Conservation (phyloP, 2,329 filamentous ascomycete genomes). For the Alternaria gaisen region DNA sequence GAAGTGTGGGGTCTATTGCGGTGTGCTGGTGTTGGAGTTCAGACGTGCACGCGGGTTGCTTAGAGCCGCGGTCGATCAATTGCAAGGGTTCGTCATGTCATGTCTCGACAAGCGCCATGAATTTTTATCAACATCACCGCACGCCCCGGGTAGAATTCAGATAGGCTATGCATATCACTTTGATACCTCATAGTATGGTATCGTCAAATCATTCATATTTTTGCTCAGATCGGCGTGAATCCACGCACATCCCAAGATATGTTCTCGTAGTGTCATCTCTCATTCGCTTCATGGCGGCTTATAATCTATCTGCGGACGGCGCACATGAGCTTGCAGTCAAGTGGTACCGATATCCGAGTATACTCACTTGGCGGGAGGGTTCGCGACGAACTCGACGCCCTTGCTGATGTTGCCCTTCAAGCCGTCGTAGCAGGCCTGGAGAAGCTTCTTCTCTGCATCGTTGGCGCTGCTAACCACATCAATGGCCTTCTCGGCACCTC, state of each 20-base stretch:
- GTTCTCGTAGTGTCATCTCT: constrained; percentile 23
- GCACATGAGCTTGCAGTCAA: constrained; percentile 12
- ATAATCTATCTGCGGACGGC: constrained; percentile 30
- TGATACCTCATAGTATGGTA: neutral
- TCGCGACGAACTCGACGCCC: constrained; percentile 88
- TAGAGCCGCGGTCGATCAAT: constrained; percentile 21
- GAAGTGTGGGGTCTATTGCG: constrained; percentile 2
- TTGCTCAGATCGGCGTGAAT: constrained; percentile 11
- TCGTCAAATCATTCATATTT: constrained; percentile 10
- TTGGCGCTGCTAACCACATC: constrained; percentile 81
- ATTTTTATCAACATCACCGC: neutral
- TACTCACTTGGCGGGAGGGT: constrained; percentile 67
- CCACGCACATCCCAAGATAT: constrained; percentile 17
- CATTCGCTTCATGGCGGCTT: constrained; percentile 19
- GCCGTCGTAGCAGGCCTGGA: constrained; percentile 77
- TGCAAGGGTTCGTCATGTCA: constrained; percentile 22
- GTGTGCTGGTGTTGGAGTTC: constrained; percentile 8
- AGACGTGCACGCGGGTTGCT: constrained; percentile 8
- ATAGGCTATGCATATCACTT: neutral
- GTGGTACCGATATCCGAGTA: neutral
- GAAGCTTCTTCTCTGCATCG: constrained; percentile 87
- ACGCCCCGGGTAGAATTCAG: neutral
- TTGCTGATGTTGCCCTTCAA: constrained; percentile 94
- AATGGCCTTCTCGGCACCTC: constrained; percentile 84
- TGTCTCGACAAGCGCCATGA: constrained; percentile 13